Base-by-base conservation (phyloP, 2,329 filamentous ascomycete species). In the Ascochyta rabiei region DNA sequence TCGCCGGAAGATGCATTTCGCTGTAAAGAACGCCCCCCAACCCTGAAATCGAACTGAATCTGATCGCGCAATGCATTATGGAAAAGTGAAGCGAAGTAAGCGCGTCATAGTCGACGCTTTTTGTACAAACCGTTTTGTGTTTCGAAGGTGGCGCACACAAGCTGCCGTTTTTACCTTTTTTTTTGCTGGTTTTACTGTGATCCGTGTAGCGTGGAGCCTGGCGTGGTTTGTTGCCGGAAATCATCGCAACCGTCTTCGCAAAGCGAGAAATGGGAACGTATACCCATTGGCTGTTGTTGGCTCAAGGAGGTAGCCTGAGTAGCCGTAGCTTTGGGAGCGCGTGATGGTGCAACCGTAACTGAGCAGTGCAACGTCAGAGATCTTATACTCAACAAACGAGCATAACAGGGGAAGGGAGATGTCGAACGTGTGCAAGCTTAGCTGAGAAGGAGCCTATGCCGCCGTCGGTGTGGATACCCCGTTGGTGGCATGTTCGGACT, bases 371-470 rank as follows among this genome's bases (percentile, higher is more conserved):
- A 56, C 59, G 65, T 70, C 61, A 71, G 62, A 67, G 65, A 44
- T 44, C 56, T 51, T 45, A 62, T 57, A 47, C 56, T 58, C 35
- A 55, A 57, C 7, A 43, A 39, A 38, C 31, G 21, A 56, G 43
- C 52, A 57, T 53, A 40, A 52, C 46, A 40, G 53, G 55, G 53
- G 38, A 47, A 40, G 52, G 56, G 42, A 45, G 45, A 49, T 54
- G 58, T 67, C 66, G 67, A 67, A 71, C 63, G 65, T 70, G 59
- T 57, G 60, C 61, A 56, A 69, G 62, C 63, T 68, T 70, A 63
- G 63, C 63, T 63, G 66, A 61, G 51, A 66, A 57, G 18, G 53
- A 63, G 46, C 57, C 51, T 69, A 74, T 59, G 64, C 69, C 48
- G 61, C 66, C 57, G 65, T 67, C 50, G 65, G 64, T 34, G 64